Evolutionary conservation across 192 early-diverging fungal genomes (phyloP).

Genomic region (Coemansia aciculifera): DNA sequence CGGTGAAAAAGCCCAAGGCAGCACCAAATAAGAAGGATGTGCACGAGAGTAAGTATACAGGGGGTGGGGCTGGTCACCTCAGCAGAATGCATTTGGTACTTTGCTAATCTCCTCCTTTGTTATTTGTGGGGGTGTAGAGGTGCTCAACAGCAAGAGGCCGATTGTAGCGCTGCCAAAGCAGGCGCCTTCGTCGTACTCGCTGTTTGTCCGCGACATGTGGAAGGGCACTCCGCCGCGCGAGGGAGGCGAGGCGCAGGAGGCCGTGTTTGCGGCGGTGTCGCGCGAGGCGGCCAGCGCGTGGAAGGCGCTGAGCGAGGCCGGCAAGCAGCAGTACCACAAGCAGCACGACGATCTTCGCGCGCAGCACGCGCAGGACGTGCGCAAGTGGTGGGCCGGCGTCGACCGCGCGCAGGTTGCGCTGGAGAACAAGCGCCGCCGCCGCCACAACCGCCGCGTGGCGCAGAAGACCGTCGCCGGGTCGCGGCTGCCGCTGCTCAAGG

Average conservation of each 20-base stretch:
- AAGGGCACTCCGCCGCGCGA: neutral
- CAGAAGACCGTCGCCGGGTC: neutral
- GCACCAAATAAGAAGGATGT: constrained; percentile 21
- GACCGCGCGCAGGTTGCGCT: constrained; percentile 34
- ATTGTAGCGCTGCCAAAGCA: constrained; percentile 18
- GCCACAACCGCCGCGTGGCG: constrained; percentile 12
- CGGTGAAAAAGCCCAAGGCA: neutral
- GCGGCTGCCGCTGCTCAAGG: constrained; percentile 26
- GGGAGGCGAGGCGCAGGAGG: neutral
- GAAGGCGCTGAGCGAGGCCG: constrained; percentile 15
- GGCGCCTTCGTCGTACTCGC: constrained; percentile 6
- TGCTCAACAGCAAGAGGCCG: neutral
- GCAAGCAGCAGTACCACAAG: constrained; percentile 16
- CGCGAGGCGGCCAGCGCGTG: constrained; percentile 20
- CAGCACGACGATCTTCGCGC: neutral
- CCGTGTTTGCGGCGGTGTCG: constrained; percentile 10
- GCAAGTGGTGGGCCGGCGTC: constrained; percentile 38
- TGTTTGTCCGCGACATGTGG: constrained; percentile 17
- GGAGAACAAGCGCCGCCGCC: constrained; percentile 44
- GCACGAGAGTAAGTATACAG: constrained; percentile 24
- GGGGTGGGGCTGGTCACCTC: too few species aligned
- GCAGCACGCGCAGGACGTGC: constrained; percentile 20
- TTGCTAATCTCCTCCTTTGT: neutral
- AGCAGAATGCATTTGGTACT: neutral
- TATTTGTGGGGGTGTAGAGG: neutral